Evolutionary conservation across 2,329 filamentous ascomycete genomes (phyloP), one percentile per base, ranked within the genome.

Genomic region (Incumbomyces lentus): DNA sequence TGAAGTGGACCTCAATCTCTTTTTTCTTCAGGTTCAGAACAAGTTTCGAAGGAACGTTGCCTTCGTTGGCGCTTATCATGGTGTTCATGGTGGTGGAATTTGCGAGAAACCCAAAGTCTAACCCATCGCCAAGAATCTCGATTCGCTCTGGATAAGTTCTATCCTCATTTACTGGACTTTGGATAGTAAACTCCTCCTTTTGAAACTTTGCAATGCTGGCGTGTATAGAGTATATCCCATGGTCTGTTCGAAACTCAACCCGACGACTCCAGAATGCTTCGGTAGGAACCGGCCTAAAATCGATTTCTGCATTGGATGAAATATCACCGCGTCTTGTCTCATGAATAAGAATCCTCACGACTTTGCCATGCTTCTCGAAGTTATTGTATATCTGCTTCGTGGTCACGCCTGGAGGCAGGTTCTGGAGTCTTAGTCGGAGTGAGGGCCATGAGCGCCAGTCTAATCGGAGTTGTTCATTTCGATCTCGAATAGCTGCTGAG

Each of bases 261-360:
- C 8, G 13, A n/a, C 46, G n/a, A 5, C 6, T 19, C 36, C 19
- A 36, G 39, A 41, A 46, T 5, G 22, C 26, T 13, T 10, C 41
- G 11, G n/a, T 14, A 17, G 31, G 37, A 18, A 32, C 16, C 11
- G 33, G 42, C 41, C 33, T 8, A 34, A 33, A 37, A 26, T 35
- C 33, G 16, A 85, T 62, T 14, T 66, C 70, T 1, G 68, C 78
- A 18, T 35, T 60, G 0, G 65, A 63, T 29, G 62, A 62, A 45
- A 63, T 58, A 19, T 64, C 48, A n/a, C 73, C 64, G 26, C 63
- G 52, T 5, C 54, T 49, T 40, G 66, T 58, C 39, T 75, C 70
- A 40, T 68, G 72, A 1, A 84, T 65, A 12, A 82, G 76, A 31
- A 85, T 75, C 31, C 64, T 72, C 2, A 62, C 62, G 11, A 86